These are phyloP conservation scores for Venturia nashicola DNA, from an alignment of 2,329 filamentous ascomycete species.

Conservation along the genomic window DNA sequence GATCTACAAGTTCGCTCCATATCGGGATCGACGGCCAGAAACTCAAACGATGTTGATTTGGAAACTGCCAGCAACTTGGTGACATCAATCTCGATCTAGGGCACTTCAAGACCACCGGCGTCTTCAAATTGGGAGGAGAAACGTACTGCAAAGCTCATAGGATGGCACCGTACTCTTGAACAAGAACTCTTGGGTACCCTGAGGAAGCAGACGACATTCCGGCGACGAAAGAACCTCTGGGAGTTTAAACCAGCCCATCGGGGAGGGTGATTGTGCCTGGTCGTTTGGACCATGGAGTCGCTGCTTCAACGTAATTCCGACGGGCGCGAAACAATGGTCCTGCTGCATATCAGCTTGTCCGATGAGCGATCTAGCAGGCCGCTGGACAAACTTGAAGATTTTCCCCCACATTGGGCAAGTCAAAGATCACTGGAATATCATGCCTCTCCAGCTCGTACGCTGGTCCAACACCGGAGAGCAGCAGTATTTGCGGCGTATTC, in stretches of 20 bases:
- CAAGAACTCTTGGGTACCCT: slow-evolving; percentile 28
- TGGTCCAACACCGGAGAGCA: slow-evolving; percentile 38
- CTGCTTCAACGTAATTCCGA: not conserved
- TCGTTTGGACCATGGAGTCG: not conserved
- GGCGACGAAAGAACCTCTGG: slow-evolving; percentile 22
- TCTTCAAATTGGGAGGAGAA: slow-evolving; percentile 21
- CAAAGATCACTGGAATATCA: slow-evolving; percentile 28
- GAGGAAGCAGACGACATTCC: slow-evolving; percentile 31
- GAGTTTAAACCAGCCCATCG: slow-evolving; percentile 34
- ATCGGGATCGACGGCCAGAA: not conserved
- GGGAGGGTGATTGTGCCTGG: not conserved
- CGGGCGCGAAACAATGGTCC: slow-evolving; percentile 23
- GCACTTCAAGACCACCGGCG: too few relatives aligned
- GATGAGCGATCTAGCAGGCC: slow-evolving; percentile 17
- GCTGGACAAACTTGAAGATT: slow-evolving; percentile 23
- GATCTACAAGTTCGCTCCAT: too few relatives aligned
- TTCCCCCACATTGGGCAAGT: slow-evolving; percentile 30
- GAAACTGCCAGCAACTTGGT: too few relatives aligned
- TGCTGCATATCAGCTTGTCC: not conserved
- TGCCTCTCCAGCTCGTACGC: slow-evolving; percentile 27
- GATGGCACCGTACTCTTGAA: slow-evolving; percentile 32
- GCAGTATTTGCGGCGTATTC: slow-evolving; percentile 27
- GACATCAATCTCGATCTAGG: too few relatives aligned
- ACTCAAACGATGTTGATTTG: not conserved
- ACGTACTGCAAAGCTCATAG: slow-evolving; percentile 48